Conservation (phyloP, 2,329 filamentous ascomycete genomes). For the Ceratocystiopsis brevicomis region DNA sequence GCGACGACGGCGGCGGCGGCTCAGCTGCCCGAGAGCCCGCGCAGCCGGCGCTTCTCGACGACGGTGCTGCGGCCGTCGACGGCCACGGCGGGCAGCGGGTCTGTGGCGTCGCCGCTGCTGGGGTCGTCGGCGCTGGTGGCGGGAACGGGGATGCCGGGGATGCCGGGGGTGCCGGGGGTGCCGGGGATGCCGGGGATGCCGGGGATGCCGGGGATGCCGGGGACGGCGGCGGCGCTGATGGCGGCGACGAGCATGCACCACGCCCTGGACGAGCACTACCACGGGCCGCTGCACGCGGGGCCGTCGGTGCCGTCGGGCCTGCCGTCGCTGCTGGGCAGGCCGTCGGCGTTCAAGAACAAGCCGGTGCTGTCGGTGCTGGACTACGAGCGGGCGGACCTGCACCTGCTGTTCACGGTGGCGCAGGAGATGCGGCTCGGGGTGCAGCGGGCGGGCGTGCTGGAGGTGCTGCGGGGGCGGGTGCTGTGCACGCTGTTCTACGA, state of each 20-base stretch:
- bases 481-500: conserved; percentile 94
- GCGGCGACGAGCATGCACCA: not conserved
- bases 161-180: conserved; percentile 18
- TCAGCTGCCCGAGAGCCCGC: conserved; percentile 3
- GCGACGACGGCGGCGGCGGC: conserved; percentile 14
- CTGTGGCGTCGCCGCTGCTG: conserved; percentile 7
- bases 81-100: conserved; percentile 1
- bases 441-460: conserved; percentile 75
- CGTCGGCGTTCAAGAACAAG: conserved; percentile 71
- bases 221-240: conserved; percentile 20
- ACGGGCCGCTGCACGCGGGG: not conserved
- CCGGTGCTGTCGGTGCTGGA: conserved; percentile 86
- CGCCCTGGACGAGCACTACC: not conserved
- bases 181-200: conserved; percentile 11
- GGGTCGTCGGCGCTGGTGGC: not conserved
- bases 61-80: conserved; percentile 15
- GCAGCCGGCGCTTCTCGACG: conserved; percentile 16
- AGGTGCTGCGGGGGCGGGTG: conserved; percentile 69
- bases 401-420: conserved; percentile 86
- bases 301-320: conserved; percentile 20
- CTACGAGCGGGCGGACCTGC: conserved; percentile 72
- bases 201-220: conserved; percentile 5
- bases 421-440: conserved; percentile 95
- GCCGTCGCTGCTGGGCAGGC: conserved; percentile 49
- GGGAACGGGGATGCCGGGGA: conserved; percentile 2